Evolutionary conservation across 108 stramenopile species (phyloP).

Genomic region (Thalassiosira profunda): DNA sequence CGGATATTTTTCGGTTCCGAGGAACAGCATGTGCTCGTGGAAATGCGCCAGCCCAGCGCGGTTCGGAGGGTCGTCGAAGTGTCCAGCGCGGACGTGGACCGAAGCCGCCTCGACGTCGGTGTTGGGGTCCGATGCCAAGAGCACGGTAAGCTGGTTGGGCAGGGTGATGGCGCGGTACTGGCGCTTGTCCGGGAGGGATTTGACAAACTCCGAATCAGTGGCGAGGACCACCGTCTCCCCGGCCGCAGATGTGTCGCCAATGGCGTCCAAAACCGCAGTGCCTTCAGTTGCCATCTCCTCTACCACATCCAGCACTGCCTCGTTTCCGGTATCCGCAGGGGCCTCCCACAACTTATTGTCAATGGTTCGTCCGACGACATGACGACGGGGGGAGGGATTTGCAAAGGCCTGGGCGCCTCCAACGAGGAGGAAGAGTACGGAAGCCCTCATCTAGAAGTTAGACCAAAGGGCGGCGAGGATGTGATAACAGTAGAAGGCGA

Average conservation of each 20-base stretch:
- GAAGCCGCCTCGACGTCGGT: constrained; percentile 80
- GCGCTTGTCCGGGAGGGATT: constrained; percentile 72
- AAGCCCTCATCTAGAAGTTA: no score
- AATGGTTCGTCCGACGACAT: not conserved
- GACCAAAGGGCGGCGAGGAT: no score
- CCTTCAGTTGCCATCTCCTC: not conserved
- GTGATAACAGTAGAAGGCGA: no score
- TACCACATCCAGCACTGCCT: constrained; percentile 4
- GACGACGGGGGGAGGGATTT: constrained; percentile 1
- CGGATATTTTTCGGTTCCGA: constrained; percentile 96
- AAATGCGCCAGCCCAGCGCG: constrained; percentile 79
- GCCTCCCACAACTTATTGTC: not conserved
- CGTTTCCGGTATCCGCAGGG: not conserved
- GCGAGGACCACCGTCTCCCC: constrained; percentile 45
- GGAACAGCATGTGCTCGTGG: constrained; percentile 96
- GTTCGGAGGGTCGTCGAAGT: constrained; percentile 76
- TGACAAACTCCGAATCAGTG: constrained; percentile 64
- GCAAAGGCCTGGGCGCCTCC: constrained; percentile 24
- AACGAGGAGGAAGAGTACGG: constrained; percentile 4
- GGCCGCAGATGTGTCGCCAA: not conserved
- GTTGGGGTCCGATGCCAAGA: constrained; percentile 64
- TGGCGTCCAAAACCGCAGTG: constrained; percentile 1
- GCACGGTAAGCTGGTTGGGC: constrained; percentile 68
- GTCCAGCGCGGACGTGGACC: constrained; percentile 87
- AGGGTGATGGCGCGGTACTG: constrained; percentile 69